These are phyloP conservation scores for Lanmaoa pseudosensibilis DNA, from an alignment of 768 basidiomycete genomes.

Conservation along the genomic window DNA sequence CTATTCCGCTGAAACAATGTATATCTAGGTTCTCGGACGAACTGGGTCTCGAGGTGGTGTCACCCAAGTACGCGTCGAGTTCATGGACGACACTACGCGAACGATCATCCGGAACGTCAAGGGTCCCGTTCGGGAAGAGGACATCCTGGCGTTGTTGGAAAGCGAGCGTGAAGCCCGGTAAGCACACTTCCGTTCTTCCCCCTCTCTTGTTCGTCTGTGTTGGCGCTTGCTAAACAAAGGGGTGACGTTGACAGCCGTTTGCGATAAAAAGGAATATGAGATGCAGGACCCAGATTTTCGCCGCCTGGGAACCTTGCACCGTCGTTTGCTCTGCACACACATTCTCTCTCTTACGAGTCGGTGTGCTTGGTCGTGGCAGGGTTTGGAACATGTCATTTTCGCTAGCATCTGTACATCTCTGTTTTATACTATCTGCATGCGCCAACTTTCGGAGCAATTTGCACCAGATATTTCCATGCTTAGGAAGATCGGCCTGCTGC, in stretches of 20 bases:
- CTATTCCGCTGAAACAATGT: not conserved
- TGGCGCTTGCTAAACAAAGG: not conserved
- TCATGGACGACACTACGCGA: conserved; percentile 95
- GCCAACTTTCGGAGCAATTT: not conserved
- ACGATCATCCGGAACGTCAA: conserved; percentile 99
- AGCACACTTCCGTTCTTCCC: not conserved
- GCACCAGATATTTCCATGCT: not conserved
- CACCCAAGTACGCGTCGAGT: conserved; percentile 98
- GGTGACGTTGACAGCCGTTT: conserved; percentile 16
- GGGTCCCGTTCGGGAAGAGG: conserved; percentile 93
- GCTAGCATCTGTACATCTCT: conserved; percentile 9
- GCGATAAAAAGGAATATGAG: conserved; percentile 13
- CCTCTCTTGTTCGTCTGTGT: too few relatives aligned
- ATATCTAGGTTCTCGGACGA: conserved; percentile 84
- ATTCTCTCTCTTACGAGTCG: not conserved
- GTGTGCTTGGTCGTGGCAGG: not conserved
- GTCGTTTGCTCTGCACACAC: not conserved
- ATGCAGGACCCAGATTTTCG: too few relatives aligned
- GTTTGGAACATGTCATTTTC: not conserved
- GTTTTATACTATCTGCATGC: not conserved
- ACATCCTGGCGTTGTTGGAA: conserved; percentile 95
- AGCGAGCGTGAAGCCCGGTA: conserved; percentile 99
- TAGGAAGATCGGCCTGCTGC: too few relatives aligned
- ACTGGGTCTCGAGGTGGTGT: conserved; percentile 99
- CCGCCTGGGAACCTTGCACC: not conserved